A percentile compares a stretch with the other conserved stretches of the same genome.
These are phyloP conservation scores for Otatea glauca DNA, from an alignment of 176 grass and related monocot species.

Conservation along the genomic window DNA sequence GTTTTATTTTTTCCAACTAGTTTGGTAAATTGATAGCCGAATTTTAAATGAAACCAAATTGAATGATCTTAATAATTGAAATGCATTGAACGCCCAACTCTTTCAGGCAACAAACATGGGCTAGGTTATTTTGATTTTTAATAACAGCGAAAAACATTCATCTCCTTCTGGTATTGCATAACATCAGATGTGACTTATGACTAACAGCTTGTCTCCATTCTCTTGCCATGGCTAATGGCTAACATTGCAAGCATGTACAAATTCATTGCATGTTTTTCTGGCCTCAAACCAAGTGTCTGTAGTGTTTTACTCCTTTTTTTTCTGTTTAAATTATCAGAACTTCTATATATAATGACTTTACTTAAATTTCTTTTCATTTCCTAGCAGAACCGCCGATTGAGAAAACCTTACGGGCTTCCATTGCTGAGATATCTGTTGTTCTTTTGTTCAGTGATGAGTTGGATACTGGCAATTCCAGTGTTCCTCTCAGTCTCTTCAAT, in stretches of 20 bases:
- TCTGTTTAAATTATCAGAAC: slow-evolving; percentile 8
- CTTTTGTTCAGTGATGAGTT: slow-evolving; percentile 68
- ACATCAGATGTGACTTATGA: slow-evolving; percentile 21
- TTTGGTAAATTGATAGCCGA: background rate
- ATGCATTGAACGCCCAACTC: background rate
- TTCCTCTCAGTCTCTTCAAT: slow-evolving; percentile 31
- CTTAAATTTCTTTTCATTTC: slow-evolving; percentile 48
- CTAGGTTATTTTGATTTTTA: slow-evolving; percentile 21
- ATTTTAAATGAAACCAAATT: slow-evolving; percentile 21
- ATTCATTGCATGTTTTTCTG: slow-evolving; percentile 9
- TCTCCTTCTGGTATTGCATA: slow-evolving; percentile 8
- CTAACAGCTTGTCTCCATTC: slow-evolving; percentile 19
- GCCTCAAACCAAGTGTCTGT: background rate
- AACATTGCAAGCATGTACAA: slow-evolving; percentile 28
- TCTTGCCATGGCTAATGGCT: slow-evolving; percentile 27
- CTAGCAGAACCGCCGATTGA: slow-evolving; percentile 74
- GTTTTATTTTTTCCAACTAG: background rate
- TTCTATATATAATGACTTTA: slow-evolving; percentile 35
- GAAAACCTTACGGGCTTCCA: slow-evolving; percentile 69
- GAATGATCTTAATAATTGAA: background rate
- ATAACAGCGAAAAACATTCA: background rate
- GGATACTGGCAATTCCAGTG: slow-evolving; percentile 32
- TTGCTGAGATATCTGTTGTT: slow-evolving; percentile 74
- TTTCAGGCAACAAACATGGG: slow-evolving; percentile 9
- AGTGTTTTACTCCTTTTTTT: slow-evolving; percentile 6